Evolutionary conservation across 2,329 filamentous ascomycete genomes (phyloP), one percentile per base, ranked within the genome.

Genomic region (Aureobasidium lini): DNA sequence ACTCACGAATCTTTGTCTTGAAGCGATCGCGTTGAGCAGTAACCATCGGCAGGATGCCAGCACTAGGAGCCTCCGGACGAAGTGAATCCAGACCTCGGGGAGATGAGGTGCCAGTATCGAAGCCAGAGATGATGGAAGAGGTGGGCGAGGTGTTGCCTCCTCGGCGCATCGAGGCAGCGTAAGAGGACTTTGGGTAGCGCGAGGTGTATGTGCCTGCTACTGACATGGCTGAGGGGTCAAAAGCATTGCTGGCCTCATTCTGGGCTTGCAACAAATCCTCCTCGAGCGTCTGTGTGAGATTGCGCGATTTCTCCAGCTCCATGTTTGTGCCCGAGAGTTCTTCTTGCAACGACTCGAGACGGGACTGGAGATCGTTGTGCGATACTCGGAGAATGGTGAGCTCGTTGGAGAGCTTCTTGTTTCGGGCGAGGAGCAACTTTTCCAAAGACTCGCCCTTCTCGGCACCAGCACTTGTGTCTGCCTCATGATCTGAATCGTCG

Each of bases 41-140:
- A 56, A 99, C 89, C 95, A 99, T 99, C 36, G 94, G 95, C 28
- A 99, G 78, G 64, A 99, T 96, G 11, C 92, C 90, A 57, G 89
- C 83, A 34, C 88, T 88, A 59, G 87, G 81, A 8, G 86, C 79
- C 63, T 85, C 83, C 2, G 80, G 81, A 34, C 84, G 80, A 28
- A 87, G 75, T 6, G 81, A 76, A 40, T 86, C 83, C 64, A 86
- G 76, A 13, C 77, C 79, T 44, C 65, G 66, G 37, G 72, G 71
- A 9, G 52, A 56, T 18, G 74, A 77, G n/a, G 63, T 63, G 13
- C 84, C 81, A 23, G 88, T 86, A 68, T 95, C 89, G 69, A 96
- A 91, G n/a, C 94, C 94, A 62, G 92, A 96, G 67, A 99, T 97
- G 67, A 99, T 97, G 18, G 93, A 97, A 4, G 93, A 97, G 1